Base-by-base conservation (phyloP, 2,329 filamentous ascomycete species). In the Diaporthe vaccinii region DNA sequence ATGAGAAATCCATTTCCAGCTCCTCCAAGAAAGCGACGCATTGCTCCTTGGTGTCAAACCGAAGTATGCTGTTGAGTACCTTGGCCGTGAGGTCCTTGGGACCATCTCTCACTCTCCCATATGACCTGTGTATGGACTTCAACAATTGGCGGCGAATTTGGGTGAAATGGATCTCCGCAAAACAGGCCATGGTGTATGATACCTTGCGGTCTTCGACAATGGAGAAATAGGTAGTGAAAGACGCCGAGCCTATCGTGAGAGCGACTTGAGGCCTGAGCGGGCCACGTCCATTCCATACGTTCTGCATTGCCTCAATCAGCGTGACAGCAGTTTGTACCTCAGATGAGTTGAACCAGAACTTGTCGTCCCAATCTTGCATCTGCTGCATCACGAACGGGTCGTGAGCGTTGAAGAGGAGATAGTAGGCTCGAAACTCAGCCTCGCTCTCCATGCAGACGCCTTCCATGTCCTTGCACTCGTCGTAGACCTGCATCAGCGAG, bases 151-250 rank as follows among this genome's bases (percentile, higher is more conserved):
- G 89, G 55, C 92, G 90, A 44, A 93, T 84, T 49, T 87, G 85
- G 55, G 90, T 89, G 75, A 93, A 93, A 79, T 92, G 91, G n/a
- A 91, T 89, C 79, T 93, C 91, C 9, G 91, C 91, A 76, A 93
- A 89, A 78, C 92, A 93, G 20, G 91, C 92, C 90, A 93, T 92
- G 1, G 91, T 92, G 79, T 93, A 93, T 0, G 92, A 93, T 3
- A 92, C 88, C 22, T 85, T 83, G 0, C 85, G 84, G 55, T 88
- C 86, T 77, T 90, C 86, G 39, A 93, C 84, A 65, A 93, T 91
- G 34, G 87, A 85, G 79, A 93, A 93, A 80, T 89, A 93, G 25
- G 88, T 86, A 34, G 86, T 84, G 59, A 87, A 89, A 8, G 86
- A 85, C 28, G 87, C 86, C 55, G 88, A 84, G 2, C 89, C 87